A percentile compares a stretch with the other conserved stretches of the same genome.
Conservation (phyloP, 2,329 filamentous ascomycete species). For the Gyromitra esculenta region DNA sequence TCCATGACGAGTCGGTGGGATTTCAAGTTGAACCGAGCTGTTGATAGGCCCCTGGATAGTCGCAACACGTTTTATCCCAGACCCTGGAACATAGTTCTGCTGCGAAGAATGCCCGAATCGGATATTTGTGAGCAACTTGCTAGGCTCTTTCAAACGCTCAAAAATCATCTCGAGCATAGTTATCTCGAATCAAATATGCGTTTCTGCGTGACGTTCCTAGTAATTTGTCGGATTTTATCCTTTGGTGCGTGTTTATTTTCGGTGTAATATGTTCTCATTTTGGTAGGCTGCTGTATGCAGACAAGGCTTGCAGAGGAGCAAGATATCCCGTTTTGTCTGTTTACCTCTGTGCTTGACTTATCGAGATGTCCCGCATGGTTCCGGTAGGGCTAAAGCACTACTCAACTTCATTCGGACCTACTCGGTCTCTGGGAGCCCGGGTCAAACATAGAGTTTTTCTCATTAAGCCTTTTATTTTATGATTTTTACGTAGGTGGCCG, state of each 20-base stretch:
- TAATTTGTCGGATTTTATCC: constrained; percentile 32
- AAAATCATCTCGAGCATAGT: constrained; percentile 33
- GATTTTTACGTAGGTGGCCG: constrained; percentile 13
- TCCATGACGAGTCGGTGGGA: constrained; percentile 46
- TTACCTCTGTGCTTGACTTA: constrained; percentile 28
- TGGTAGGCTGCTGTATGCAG: constrained; percentile 32
- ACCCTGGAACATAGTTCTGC: constrained; percentile 46
- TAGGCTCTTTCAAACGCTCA: constrained; percentile 42
- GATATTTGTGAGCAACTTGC: constrained; percentile 38
- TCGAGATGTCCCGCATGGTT: constrained; percentile 30
- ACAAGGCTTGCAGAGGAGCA: constrained; percentile 30
- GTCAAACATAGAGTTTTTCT: constrained; percentile 34
- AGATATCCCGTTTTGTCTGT: constrained; percentile 41
- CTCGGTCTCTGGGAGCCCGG: constrained; percentile 23
- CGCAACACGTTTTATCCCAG: constrained; percentile 45
- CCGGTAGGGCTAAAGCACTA: constrained; percentile 37
- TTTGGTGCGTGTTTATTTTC: constrained; percentile 34
- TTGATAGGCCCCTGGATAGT: constrained; percentile 38
- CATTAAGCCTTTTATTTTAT: neutral
- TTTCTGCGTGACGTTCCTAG: constrained; percentile 21
- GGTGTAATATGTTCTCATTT: constrained; percentile 36
- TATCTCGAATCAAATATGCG: constrained; percentile 37
- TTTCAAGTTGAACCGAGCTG: constrained; percentile 46
- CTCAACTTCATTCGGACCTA: constrained; percentile 1
- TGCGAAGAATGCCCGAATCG: constrained; percentile 46